Percentiles rank a stretch among this genome's conserved stretches.
These are phyloP conservation scores for Balamuthia mandrillaris DNA, from an alignment of 208 protist genomes.

Conservation along the genomic window DNA sequence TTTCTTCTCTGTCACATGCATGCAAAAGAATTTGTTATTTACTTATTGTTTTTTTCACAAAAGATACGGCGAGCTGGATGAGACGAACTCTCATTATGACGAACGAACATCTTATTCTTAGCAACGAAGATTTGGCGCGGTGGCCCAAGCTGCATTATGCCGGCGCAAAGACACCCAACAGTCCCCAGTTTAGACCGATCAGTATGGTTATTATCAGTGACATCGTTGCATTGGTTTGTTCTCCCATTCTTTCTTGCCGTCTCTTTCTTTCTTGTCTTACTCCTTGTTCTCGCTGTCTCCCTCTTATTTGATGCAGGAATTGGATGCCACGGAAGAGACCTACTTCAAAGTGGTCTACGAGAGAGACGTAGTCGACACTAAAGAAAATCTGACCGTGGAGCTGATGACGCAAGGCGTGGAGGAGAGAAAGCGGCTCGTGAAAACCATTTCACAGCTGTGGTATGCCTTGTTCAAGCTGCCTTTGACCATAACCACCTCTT, in stretches of 20 bases:
- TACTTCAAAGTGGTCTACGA: constrained; percentile 24
- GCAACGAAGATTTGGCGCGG: background rate
- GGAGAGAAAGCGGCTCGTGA: background rate
- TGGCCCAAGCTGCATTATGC: constrained; percentile 20
- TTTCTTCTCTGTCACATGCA: background rate
- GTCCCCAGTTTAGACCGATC: background rate
- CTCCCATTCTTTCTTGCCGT: background rate
- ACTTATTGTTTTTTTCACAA: too few species aligned
- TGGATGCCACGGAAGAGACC: background rate
- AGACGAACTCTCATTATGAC: background rate
- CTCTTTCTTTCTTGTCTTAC: background rate
- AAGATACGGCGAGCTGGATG: background rate
- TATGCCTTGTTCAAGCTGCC: background rate
- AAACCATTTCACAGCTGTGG: background rate
- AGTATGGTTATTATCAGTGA: background rate
- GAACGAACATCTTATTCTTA: background rate
- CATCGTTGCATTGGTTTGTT: background rate
- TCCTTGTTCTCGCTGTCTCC: too few species aligned
- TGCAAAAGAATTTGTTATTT: too few species aligned
- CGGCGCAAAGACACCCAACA: background rate
- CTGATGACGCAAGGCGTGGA: background rate
- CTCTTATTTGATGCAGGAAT: background rate
- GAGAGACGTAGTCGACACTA: background rate
- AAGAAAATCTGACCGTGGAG: background rate
- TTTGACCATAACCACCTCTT: background rate